Evolutionary conservation across 2,329 filamentous ascomycete species (phyloP).

Genomic region (Trichoderma afroharzianum): DNA sequence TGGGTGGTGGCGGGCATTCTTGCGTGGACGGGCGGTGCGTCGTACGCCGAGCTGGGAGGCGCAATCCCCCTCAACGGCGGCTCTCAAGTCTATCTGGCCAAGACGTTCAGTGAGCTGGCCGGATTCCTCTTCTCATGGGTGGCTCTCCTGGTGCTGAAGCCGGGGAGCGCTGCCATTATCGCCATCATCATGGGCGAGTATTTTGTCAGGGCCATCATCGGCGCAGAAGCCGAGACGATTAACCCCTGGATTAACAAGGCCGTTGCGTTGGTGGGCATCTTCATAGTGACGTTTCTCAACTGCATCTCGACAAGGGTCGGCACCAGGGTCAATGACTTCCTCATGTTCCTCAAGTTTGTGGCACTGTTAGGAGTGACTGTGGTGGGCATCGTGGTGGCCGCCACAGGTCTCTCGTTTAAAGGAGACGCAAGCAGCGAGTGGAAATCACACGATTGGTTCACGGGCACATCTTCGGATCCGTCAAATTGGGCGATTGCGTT

Average conservation of each 20-base stretch:
- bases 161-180: slow-evolving; percentile 89
- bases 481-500: slow-evolving; percentile 90
- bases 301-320: slow-evolving; percentile 87
- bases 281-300: slow-evolving; percentile 78
- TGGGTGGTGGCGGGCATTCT: slow-evolving; percentile 89
- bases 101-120: slow-evolving; percentile 90
- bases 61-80: slow-evolving; percentile 95
- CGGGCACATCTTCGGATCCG: slow-evolving; percentile 72
- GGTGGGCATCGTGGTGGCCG: slow-evolving; percentile 82
- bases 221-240: slow-evolving; percentile 76
- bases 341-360: slow-evolving; percentile 97
- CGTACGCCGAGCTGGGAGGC: slow-evolving; percentile 91
- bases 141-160: slow-evolving; percentile 89
- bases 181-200: slow-evolving; percentile 98
- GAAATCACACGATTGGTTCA: slow-evolving; percentile 86
- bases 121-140: slow-evolving; percentile 98
- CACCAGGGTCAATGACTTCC: slow-evolving; percentile 80
- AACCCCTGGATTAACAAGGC: slow-evolving; percentile 88
- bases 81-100: slow-evolving; percentile 87
- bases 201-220: slow-evolving; percentile 80
- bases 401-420: slow-evolving; percentile 75
- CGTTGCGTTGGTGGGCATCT: slow-evolving; percentile 73
- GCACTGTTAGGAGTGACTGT: slow-evolving; percentile 83
- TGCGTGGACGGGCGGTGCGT: slow-evolving; percentile 93
- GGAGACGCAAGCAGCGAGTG: slow-evolving; percentile 77